These are phyloP conservation scores for Athelia sp. DNA, from an alignment of 1,284 basidiomycete species.

Conservation along the genomic window DNA sequence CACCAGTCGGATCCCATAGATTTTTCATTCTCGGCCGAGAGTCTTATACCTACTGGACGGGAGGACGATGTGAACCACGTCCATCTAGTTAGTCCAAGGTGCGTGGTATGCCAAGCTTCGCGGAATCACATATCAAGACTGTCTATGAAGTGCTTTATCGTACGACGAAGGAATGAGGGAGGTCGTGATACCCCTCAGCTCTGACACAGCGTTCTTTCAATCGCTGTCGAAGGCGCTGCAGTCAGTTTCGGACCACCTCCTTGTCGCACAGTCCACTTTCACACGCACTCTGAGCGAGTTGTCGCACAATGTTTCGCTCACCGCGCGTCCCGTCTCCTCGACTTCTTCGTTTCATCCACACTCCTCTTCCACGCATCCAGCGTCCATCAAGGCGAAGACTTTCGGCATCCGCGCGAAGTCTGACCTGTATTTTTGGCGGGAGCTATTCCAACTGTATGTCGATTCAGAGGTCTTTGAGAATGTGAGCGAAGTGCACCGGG, in stretches of 20 bases:
- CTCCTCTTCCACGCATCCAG: conserved; percentile 35
- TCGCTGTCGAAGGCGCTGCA: conserved; percentile 71
- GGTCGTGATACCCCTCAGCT: conserved; percentile 76
- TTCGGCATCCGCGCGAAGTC: conserved; percentile 27
- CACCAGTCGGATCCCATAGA: conserved; percentile 3
- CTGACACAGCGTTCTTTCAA: conserved; percentile 82
- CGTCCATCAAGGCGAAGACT: conserved; percentile 10
- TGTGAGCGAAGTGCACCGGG: conserved; percentile 64
- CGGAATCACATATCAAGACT: no score
- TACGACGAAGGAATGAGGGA: conserved; percentile 35
- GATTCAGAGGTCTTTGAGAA: conserved; percentile 88
- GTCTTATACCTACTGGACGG: not conserved
- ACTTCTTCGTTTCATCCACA: conserved; percentile 33
- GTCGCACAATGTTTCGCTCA: conserved; percentile 52
- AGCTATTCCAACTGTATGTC: conserved; percentile 86
- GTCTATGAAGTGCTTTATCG: not conserved
- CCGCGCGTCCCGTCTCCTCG: conserved; percentile 55
- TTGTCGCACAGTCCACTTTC: conserved; percentile 61
- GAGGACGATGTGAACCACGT: not conserved
- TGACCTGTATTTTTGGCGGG: conserved; percentile 90
- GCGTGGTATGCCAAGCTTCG: no score
- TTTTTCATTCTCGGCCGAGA: not conserved
- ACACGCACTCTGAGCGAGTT: conserved; percentile 55
- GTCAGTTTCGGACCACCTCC: conserved; percentile 64
- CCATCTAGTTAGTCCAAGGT: not conserved